Conservation (phyloP, 2,329 filamentous ascomycete species). For the Colletotrichum abscissum region DNA sequence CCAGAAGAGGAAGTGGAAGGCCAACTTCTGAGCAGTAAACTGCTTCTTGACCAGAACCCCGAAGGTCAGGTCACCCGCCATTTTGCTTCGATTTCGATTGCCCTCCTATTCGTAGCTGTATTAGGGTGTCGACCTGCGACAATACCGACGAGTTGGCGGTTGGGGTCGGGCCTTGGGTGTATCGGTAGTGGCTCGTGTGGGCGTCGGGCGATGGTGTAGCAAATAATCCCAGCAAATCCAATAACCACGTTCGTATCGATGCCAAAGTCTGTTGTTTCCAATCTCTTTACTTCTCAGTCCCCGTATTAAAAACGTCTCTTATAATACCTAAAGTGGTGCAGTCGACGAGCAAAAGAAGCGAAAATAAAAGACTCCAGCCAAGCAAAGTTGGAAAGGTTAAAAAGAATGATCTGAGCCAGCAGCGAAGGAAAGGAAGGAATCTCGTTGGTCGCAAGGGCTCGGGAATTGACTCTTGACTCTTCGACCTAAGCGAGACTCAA, state of each 20-base stretch:
- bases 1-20: constrained; percentile 88
- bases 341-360: constrained; percentile 42
- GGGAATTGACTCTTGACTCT: constrained; percentile 50
- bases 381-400: constrained; percentile 34
- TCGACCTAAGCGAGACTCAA: constrained; percentile 56
- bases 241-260: constrained; percentile 1
- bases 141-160: constrained; percentile 42
- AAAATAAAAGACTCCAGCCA: constrained; percentile 40
- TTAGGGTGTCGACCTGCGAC: constrained; percentile 68
- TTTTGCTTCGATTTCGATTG: constrained; percentile 50
- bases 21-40: constrained; percentile 75
- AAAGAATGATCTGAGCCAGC: constrained; percentile 70
- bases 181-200: constrained; percentile 5
- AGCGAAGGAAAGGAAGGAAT: constrained; percentile 57
- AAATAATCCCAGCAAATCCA: constrained; percentile 19
- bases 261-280: constrained; percentile 11
- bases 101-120: constrained; percentile 18
- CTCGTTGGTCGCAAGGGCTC: constrained; percentile 48
- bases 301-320: constrained; percentile 34
- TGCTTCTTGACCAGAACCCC: constrained; percentile 67
- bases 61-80: constrained; percentile 47
- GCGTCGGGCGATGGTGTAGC: constrained; percentile 1
- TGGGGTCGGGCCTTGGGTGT: constrained; percentile 34
- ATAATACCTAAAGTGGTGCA: constrained; percentile 21
- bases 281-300: constrained; percentile 19